Base-by-base conservation (phyloP, 768 basidiomycete genomes). In the Podaxis sp. region DNA sequence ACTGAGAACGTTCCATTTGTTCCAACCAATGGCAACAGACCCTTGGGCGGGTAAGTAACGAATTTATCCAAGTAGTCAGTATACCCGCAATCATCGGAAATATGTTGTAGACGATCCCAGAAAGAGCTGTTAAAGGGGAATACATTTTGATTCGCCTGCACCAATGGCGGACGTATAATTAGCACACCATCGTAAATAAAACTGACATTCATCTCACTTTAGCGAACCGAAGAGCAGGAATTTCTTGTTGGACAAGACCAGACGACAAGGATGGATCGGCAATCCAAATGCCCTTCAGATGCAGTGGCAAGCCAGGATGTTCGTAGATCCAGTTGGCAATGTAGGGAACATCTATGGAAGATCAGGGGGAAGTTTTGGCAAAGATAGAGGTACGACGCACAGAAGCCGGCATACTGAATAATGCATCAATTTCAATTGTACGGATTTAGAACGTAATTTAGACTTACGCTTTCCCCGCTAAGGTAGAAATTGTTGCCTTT, bases 291-390 rank as follows among this genome's bases (percentile, higher is more conserved):
- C 90, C 90, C 67, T 86, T 84, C 28, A 91, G 78, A 37, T 80
- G 74, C 20, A 92, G 77, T 44, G 84, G 80, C 7, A 91, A 72
- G 0, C 73, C 71, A 1, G 87, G 82, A 50, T 90, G 77, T 38
- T 82, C 80, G 66, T 87, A 90, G 50, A 93, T 89, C 69, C 79
- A 89, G 74, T 91, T 85, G 1, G 91, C 90, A 62, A 90, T 87
- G 69, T 90, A 90, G 60, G 80, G 77, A 52, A 90, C 86, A 0
- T 91, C 90, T 91, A 59, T 7, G 11, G 53, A 44, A 10, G 49
- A 4, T 46, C 11, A 66, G 46, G n/a, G 4, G 26, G 11, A 53
- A n/a, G 33, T 50, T 5, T 48, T 44, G 54, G 12, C 8, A 13
- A 11, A 15, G 1, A 66, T 86, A 75, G 72, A 78, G 88, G 89